Percentiles rank a stretch among this genome's conserved stretches.
phyloP scores from a whole-genome alignment of 169 alveolate species.

The Eimeria necatrix region DNA sequence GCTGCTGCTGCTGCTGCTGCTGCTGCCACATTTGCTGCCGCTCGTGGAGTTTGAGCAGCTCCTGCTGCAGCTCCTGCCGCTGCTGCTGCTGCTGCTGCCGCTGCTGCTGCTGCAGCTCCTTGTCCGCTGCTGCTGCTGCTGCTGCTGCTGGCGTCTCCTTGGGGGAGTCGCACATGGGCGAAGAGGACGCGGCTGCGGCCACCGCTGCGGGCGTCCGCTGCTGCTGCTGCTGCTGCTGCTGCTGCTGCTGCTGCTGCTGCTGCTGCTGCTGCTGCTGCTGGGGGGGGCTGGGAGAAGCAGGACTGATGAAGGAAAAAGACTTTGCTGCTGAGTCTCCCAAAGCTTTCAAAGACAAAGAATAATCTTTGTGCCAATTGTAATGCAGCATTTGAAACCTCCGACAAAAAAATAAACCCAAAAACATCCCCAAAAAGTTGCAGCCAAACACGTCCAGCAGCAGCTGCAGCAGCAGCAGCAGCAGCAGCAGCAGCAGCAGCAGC shows the following conservation, averaged over 20 bases:
- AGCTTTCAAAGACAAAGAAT: neutral
- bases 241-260: neutral
- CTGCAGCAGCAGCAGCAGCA: constrained; percentile 14
- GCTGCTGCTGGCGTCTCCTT: too few species aligned
- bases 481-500: constrained; percentile 26
- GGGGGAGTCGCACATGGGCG: neutral
- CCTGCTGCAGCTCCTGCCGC: neutral
- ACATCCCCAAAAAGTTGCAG: constrained; percentile 91
- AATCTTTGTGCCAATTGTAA: constrained; percentile 21
- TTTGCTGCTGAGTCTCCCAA: neutral
- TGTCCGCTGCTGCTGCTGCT: neutral
- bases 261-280: neutral
- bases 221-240: neutral
- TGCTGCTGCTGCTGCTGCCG: neutral
- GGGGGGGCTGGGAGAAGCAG: neutral
- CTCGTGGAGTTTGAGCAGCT: neutral
- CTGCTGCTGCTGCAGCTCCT: neutral
- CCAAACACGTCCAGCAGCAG: constrained; percentile 89
- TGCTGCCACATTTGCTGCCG: too few species aligned
- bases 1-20: too few species aligned
- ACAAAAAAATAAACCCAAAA: constrained; percentile 73
- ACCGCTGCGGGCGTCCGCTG: neutral
- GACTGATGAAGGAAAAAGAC: neutral
- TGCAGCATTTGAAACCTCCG: constrained; percentile 83
- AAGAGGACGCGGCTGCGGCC: neutral